Evolutionary conservation across 805 yeast species (phyloP).

Genomic region (Lipomyces starkeyi): DNA sequence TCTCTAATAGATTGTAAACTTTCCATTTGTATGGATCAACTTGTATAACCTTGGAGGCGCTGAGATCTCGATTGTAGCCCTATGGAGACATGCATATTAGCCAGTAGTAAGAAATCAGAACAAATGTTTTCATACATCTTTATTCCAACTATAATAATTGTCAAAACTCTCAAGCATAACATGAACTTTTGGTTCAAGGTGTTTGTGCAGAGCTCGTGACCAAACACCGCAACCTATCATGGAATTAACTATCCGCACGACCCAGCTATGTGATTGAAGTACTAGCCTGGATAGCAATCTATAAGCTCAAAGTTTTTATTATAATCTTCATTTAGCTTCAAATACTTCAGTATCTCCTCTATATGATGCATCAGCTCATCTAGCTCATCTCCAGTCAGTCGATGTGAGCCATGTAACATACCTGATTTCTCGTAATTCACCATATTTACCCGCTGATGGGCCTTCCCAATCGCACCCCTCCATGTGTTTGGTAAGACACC

Average conservation of each 20-base stretch:
- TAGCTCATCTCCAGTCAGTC: conserved; percentile 26
- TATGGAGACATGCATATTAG: conserved; percentile 16
- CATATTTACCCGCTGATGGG: conserved; percentile 37
- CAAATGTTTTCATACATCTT: background rate
- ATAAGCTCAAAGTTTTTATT: conserved; percentile 44
- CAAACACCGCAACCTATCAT: conserved; percentile 60
- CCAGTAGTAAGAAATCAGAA: conserved; percentile 7
- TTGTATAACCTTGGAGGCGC: conserved; percentile 39
- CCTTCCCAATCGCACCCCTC: background rate
- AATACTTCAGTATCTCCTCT: conserved; percentile 53
- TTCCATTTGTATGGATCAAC: conserved; percentile 73
- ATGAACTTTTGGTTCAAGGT: conserved; percentile 67
- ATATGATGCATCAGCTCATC: conserved; percentile 28
- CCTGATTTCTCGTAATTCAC: conserved; percentile 41
- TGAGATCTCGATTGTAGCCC: conserved; percentile 24
- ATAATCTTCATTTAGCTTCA: conserved; percentile 51
- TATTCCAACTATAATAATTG: conserved; percentile 41
- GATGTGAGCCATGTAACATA: conserved; percentile 33
- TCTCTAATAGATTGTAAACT: conserved; percentile 56
- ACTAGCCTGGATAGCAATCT: conserved; percentile 46
- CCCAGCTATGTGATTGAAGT: background rate
- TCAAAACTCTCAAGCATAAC: conserved; percentile 62
- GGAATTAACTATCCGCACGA: background rate
- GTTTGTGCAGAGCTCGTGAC: conserved; percentile 65
- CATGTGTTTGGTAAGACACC: conserved; percentile 3